A percentile compares a stretch with the other conserved stretches of the same genome.
Conservation (phyloP, 805 yeast genomes). For the Sungouiozyma intestinalis region DNA sequence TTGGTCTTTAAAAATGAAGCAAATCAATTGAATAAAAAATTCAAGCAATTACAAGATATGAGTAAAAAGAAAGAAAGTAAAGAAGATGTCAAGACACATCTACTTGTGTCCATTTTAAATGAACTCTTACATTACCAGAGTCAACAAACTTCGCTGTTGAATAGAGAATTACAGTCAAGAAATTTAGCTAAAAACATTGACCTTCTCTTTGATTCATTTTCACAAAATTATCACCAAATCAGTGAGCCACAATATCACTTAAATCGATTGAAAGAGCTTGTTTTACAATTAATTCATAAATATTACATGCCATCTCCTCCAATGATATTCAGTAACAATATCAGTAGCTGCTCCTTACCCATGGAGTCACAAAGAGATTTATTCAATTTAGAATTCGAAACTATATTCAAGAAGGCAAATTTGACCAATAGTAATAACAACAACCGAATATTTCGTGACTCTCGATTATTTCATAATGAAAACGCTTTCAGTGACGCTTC, state of each 20-base stretch:
- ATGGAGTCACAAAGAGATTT: background rate
- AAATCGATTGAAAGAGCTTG: background rate
- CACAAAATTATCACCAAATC: background rate
- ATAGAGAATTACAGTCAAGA: conserved; percentile 14
- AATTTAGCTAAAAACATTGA: conserved; percentile 3
- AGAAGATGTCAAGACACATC: conserved; percentile 6
- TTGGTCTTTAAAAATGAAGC: conserved; percentile 15
- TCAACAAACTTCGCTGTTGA: conserved; percentile 17
- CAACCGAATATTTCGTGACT: background rate
- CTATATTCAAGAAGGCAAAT: background rate
- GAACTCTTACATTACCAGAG: conserved; percentile 13
- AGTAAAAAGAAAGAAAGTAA: background rate
- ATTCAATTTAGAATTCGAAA: background rate
- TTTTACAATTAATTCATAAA: background rate
- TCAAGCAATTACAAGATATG: conserved; percentile 8
- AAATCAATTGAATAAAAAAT: conserved; percentile 6
- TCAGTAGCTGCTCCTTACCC: background rate
- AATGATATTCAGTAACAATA: background rate
- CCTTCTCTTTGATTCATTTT: background rate
- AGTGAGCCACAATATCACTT: background rate
- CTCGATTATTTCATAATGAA: background rate
- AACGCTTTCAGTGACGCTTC: background rate
- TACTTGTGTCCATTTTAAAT: conserved; percentile 12
- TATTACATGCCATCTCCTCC: background rate
- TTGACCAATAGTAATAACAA: background rate